Conservation (phyloP, 2,329 filamentous ascomycete genomes). For the Ophiosphaerella korrae region DNA sequence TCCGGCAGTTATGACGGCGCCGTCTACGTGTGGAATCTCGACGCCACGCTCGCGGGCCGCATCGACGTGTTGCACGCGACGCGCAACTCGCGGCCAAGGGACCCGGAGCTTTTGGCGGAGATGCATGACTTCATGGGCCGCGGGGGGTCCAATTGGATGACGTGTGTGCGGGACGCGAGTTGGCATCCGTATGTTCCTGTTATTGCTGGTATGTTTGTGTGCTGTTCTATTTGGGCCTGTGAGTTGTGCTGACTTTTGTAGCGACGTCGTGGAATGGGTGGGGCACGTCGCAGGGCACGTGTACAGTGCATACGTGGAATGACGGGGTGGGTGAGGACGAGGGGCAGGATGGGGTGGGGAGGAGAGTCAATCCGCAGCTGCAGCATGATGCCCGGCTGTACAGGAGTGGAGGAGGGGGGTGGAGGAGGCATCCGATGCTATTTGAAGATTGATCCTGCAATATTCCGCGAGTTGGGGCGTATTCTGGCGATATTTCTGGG, state of each 20-base stretch:
- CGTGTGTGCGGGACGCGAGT: constrained; percentile 83
- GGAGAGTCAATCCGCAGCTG: constrained; percentile 44
- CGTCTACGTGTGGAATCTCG: constrained; percentile 91
- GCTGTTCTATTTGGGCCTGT: too few relatives aligned
- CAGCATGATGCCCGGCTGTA: constrained; percentile 46
- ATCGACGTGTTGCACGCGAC: constrained; percentile 81
- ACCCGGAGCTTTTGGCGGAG: constrained; percentile 59
- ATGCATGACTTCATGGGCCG: constrained; percentile 62
- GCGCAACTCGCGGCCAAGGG: constrained; percentile 62
- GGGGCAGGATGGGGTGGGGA: constrained; percentile 41
- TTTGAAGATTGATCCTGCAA: constrained; percentile 39
- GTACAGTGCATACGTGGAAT: constrained; percentile 78
- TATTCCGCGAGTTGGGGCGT: neutral
- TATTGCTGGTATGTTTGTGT: constrained; percentile 63
- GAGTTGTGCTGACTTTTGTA: constrained; percentile 42
- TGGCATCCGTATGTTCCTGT: constrained; percentile 89
- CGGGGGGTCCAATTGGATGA: constrained; percentile 68
- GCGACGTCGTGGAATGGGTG: constrained; percentile 85
- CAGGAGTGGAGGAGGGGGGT: constrained; percentile 20
- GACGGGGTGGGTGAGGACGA: constrained; percentile 69
- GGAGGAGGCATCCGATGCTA: constrained; percentile 28
- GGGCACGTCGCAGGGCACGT: constrained; percentile 74
- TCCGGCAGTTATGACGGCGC: constrained; percentile 87
- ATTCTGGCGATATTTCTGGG: too few relatives aligned
- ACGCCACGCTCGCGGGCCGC: constrained; percentile 78